Percentiles rank a stretch among this genome's conserved stretches.
phyloP scores from a whole-genome alignment of 257 asterid genomes.

The Ophiorrhiza pumila region DNA sequence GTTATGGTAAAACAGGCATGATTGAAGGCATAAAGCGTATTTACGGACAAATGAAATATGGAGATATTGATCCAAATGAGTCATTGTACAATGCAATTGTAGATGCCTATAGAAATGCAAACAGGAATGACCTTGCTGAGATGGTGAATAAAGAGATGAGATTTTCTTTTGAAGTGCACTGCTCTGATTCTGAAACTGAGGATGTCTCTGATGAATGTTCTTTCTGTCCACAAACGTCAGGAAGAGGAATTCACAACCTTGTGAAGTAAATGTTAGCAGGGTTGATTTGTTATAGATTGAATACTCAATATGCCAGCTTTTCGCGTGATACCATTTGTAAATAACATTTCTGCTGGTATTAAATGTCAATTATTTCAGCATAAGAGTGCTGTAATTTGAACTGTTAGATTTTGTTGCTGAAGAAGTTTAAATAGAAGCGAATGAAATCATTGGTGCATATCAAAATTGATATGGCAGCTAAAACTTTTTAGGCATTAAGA shows the following conservation, averaged over 20 bases:
- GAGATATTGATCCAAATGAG: conserved; percentile 53
- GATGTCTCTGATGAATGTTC: conserved; percentile 24
- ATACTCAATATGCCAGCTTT: background rate
- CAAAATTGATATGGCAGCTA: background rate
- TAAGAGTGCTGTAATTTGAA: background rate
- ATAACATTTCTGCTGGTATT: background rate
- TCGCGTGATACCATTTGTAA: background rate
- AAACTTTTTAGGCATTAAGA: background rate
- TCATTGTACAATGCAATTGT: conserved; percentile 59
- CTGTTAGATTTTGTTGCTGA: background rate
- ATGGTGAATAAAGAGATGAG: conserved; percentile 72
- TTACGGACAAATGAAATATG: conserved; percentile 55
- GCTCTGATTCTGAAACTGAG: conserved; percentile 44
- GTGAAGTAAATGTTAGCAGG: background rate
- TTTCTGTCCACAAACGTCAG: background rate
- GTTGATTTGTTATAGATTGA: background rate
- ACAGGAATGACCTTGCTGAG: conserved; percentile 77
- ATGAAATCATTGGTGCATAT: background rate
- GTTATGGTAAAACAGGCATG: conserved; percentile 88
- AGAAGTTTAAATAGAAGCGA: conserved; percentile 2
- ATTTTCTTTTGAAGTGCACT: conserved; percentile 37
- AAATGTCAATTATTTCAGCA: background rate
- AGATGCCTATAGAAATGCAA: conserved; percentile 56
- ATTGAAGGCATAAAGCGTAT: conserved; percentile 83
- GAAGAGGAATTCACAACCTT: conserved; percentile 1